Percentiles rank a stretch among this genome's conserved stretches.
Conservation (phyloP, 2,329 filamentous ascomycete species). For the Xylaria polymorpha region DNA sequence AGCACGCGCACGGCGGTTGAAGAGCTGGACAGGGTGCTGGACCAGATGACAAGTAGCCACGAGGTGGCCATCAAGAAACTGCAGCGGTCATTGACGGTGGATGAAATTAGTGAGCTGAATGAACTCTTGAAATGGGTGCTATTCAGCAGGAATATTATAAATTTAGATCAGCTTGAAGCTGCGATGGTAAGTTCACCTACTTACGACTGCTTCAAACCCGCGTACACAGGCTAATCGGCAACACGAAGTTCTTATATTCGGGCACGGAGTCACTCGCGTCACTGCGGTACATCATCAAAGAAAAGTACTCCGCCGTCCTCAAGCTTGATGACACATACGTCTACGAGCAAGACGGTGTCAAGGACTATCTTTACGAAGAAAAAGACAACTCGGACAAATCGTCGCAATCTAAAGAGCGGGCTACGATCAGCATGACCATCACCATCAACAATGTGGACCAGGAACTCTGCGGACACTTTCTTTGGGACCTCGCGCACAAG, state of each 20-base stretch:
- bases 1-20: constrained; percentile 37
- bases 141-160: constrained; percentile 33
- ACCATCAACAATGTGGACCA: constrained; percentile 46
- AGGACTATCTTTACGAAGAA: constrained; percentile 38
- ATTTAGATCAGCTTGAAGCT: constrained; percentile 42
- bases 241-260: constrained; percentile 40
- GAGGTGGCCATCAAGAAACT: constrained; percentile 43
- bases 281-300: constrained; percentile 43
- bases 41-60: constrained; percentile 41
- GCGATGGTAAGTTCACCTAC: constrained; percentile 42
- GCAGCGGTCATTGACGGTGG: constrained; percentile 40
- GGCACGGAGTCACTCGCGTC: constrained; percentile 41
- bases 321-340: constrained; percentile 40
- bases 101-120: constrained; percentile 46
- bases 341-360: constrained; percentile 37
- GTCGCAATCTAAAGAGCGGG: constrained; percentile 32
- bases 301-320: constrained; percentile 43
- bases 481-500: constrained; percentile 47
- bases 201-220: not conserved
- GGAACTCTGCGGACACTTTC: constrained; percentile 43
- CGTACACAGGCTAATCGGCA: constrained; percentile 14
- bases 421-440: constrained; percentile 47
- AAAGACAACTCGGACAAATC: constrained; percentile 19
- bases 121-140: constrained; percentile 47
- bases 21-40: constrained; percentile 40